Conservation (phyloP, 192 early-diverging fungal species). For the Gigaspora rosea region DNA sequence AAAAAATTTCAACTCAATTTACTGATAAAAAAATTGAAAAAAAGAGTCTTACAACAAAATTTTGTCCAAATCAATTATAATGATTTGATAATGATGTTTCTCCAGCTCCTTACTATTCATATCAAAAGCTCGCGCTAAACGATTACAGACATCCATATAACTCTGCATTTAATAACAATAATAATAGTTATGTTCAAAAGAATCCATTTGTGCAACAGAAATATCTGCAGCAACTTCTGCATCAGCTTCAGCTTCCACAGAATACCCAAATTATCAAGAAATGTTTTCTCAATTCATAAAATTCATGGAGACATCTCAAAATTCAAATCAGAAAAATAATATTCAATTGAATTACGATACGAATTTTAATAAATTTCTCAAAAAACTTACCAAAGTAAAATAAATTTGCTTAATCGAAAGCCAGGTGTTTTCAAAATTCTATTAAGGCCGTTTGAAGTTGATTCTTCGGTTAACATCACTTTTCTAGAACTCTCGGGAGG, state of each 20-base stretch:
- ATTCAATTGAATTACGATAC: neutral
- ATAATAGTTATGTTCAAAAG: neutral
- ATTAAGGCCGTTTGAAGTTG: too few species aligned
- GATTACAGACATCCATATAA: neutral
- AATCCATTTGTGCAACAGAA: too few species aligned
- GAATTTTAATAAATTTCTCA: neutral
- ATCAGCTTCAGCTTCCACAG: too few species aligned
- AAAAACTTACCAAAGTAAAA: neutral
- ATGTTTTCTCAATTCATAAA: too few species aligned
- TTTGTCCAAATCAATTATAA: neutral
- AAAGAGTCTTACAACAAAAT: neutral
- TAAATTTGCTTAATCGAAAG: neutral
- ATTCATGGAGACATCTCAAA: too few species aligned
- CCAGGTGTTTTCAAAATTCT: constrained; percentile 4
- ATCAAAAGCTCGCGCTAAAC: neutral
- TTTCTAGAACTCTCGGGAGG: too few species aligned
- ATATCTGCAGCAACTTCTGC: too few species aligned
- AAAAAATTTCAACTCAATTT: too few species aligned
- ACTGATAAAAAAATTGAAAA: neutral
- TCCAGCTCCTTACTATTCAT: neutral
- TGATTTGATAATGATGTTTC: neutral
- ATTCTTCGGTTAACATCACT: too few species aligned
- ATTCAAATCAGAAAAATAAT: neutral
- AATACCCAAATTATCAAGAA: too few species aligned
- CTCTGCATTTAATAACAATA: neutral